These are phyloP conservation scores for Alternaria arborescens DNA, from an alignment of 2,329 filamentous ascomycete genomes.

Conservation along the genomic window DNA sequence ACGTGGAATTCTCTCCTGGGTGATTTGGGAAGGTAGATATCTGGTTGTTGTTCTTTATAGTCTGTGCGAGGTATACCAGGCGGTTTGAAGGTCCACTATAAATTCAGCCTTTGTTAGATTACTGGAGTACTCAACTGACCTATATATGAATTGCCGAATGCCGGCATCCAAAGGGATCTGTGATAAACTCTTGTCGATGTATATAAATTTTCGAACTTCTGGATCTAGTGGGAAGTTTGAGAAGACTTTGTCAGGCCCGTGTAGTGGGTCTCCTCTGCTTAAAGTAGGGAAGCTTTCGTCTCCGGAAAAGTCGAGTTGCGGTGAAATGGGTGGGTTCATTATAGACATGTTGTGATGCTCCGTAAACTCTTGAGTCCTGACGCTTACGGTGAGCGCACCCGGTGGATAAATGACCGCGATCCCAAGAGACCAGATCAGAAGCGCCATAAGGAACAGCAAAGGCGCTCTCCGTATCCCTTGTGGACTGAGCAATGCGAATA, in stretches of 20 bases:
- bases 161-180: no score
- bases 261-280: neutral
- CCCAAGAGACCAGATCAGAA: neutral
- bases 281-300: neutral
- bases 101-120: neutral
- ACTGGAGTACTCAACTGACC: neutral
- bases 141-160: neutral
- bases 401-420: neutral
- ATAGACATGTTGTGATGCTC: neutral
- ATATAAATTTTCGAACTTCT: no score
- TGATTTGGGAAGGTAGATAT: neutral
- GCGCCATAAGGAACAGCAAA: neutral
- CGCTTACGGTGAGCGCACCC: neutral
- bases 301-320: neutral
- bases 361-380: neutral
- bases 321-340: neutral
- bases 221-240: no score
- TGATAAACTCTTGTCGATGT: no score
- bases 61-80: neutral
- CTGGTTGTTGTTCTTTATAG: neutral
- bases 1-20: neutral
- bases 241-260: no score
- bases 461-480: neutral
- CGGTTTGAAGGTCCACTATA: neutral
- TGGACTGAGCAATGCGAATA: neutral